Base-by-base conservation (phyloP, 345 rosid genomes). In the Salix brachista region DNA sequence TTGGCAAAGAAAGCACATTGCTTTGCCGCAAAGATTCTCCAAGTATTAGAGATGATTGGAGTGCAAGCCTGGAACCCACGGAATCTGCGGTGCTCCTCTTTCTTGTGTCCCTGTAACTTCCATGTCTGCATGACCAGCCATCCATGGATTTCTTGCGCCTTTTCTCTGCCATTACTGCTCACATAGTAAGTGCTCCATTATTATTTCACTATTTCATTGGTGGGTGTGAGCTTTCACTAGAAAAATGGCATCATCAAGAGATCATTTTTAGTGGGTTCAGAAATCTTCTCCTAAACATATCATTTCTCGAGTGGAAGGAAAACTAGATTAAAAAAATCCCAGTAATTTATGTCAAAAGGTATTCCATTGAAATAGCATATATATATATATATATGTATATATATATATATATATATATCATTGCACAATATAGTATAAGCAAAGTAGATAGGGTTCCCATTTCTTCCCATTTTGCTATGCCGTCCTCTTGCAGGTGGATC, bases 31-130 rank as follows among this genome's bases (percentile, higher is more conserved):
- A 80, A 69, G 85, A 58, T 66, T 80, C 65, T 41, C 23, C 46
- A 16, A 30, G 19, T 6, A 5, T 18, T 10, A 8, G 46, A 67
- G 76, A 80, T 65, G 80, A 78, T 78, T 79, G 81, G 80, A 80
- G 83, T 84, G 89, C 86, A 89, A 87, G 92, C 76, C 86, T 86
- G 88, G 80, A 84, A 79, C 77, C 81, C 87, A 79, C 84, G 85
- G 87, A 85, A 78, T 86, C 87, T 74, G 82, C 85, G 83, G 85
- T 76, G 84, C 84, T 69, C 73, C 32, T 78, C 77, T 69, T 58
- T 26, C 23, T 17, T 36, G 23, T 25, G 12, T 58, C 36, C 34
- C 70, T 32, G 18, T 52, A 44, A 5, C 19, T 37, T 36, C 71
- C 72, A 54, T 70, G 65, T 16, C 37, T 46, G 48, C 73, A 26